Base-by-base conservation (phyloP, 169 alveolate genomes). In the Plasmodium yoelii region DNA sequence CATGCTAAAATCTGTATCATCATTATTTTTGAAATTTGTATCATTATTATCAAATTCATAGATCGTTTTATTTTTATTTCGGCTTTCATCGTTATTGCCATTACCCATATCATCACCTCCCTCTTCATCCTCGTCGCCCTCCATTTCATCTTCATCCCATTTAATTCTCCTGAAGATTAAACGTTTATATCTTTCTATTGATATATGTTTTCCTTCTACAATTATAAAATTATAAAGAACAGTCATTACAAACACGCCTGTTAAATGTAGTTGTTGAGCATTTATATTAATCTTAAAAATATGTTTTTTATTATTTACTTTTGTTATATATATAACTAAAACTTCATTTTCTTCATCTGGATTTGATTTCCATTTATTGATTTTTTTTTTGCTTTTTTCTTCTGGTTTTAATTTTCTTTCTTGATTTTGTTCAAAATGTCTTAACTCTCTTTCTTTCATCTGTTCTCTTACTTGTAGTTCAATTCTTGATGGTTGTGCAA, bases 181-280 rank as follows among this genome's bases (percentile, higher is more conserved):
- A 42, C 90, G 87, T 73, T 91, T 94, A 57, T 93, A 94, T 61
- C 94, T 80, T 51, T 94, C 93, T 18, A 95, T 82, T 10, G 97
- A 63, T 44, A 91, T 67, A 34, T 70, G 91, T 19, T 93, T 86
- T 18, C 96, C 96, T 73, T 56, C 73, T 1, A 90, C 88, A 60
- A 68, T 59, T 55, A 90, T 71, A 39, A 73, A 84, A 26, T 87
- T 77, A 39, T 57, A 75, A 9, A 87, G 55, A 39, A 68, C 87
- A 5, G 87, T 63, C 84, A 96, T 87, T 72, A 96, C 91, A 69
- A 98, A 96, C 13, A 94, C 95, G 19, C 98, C 98, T 5, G 98
- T 95, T 46, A 96, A 93, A 91, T 96, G 98, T 46, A 94, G 93
- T 87, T 96, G 98, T 71, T 95, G 95, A 7, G 98, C 98, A 65